phyloP scores from a whole-genome alignment of 371 early-diverging fungal species.

The Rhizopus sp. region DNA sequence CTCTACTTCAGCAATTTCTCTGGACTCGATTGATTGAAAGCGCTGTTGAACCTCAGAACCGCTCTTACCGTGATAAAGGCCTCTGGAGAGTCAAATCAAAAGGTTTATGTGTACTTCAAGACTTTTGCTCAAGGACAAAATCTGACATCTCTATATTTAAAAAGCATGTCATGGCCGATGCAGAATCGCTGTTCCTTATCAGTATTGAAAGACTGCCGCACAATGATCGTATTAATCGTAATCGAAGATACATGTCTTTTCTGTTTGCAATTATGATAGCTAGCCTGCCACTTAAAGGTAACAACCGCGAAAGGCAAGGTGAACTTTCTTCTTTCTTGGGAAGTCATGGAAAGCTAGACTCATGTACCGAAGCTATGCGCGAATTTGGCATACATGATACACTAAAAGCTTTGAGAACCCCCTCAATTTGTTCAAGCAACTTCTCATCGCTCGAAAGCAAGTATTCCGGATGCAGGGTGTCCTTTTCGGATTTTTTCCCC shows the following conservation, averaged over 20 bases:
- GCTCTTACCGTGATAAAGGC: conserved; percentile 37
- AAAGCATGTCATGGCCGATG: conserved; percentile 1
- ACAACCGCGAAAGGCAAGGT: not conserved
- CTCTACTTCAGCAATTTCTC: conserved; percentile 47
- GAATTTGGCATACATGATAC: not conserved
- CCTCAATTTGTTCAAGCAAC: conserved; percentile 1
- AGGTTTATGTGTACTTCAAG: conserved; percentile 44
- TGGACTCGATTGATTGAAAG: conserved; percentile 44
- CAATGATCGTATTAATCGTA: conserved; percentile 17
- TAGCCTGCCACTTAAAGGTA: conserved; percentile 18
- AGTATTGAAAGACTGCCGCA: conserved; percentile 13
- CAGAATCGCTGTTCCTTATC: conserved; percentile 11
- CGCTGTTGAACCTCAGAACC: conserved; percentile 31
- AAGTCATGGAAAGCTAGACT: not conserved
- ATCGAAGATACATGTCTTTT: conserved; percentile 9
- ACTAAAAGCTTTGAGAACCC: not conserved
- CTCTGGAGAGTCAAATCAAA: conserved; percentile 43
- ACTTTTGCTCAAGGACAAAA: conserved; percentile 18
- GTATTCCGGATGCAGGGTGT: not conserved
- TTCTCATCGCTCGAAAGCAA: not conserved
- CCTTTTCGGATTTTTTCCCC: conserved; percentile 19
- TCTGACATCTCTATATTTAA: conserved; percentile 4
- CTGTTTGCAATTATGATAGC: conserved; percentile 27
- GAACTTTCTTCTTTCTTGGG: not conserved
- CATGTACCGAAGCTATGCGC: not conserved